Base-by-base conservation (phyloP, 1,139 yeast species). In the Meyerozyma sp. region DNA sequence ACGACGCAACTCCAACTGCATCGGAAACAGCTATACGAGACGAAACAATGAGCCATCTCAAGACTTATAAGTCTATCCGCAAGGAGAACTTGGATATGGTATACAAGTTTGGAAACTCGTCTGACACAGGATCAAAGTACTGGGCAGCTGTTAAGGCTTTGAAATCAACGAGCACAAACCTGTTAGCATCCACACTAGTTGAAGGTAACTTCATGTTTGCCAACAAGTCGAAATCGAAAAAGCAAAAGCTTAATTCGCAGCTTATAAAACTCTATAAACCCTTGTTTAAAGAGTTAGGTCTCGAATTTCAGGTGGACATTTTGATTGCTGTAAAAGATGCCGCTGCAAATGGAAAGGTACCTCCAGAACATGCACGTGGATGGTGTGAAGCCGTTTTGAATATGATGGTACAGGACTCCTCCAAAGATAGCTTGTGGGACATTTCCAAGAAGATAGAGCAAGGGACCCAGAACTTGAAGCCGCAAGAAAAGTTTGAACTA, bases 31-130 rank as follows among this genome's bases (percentile, higher is more conserved):
- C 29, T n/a, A n/a, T 13, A 4, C 13, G 13, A 27, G 29, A 14
- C 21, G n/a, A n/a, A 18, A 26, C 18, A n/a, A 10, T 39, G 16
- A 8, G 40, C 9, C 58, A 52, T 45, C 55, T 65, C 46, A 71
- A 64, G 54, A 49, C 49, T 1, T 67, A 58, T 50, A 71, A 63
- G 50, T 62, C 58, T 47, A 57, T 78, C 16, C 61, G 86, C 32
- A 75, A 82, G 49, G 64, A 64, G 16, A 73, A 79, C 49, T 58
- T 77, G 35, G 61, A 66, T 30, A 60, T 56, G 29, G 49, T 60
- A 7, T 63, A 63, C 44, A 72, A 71, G 43, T 58, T 43, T 39
- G 75, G 74, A 2, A 75, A 74, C 46, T 58, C 71, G 0, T 57
- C 66, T 13, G 72, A 65, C 8, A 51, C 46, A 1, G 77, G 75